A percentile compares a stretch with the other conserved stretches of the same genome.
Conservation (phyloP, 1,139 yeast genomes). For the Pichia sp. region DNA sequence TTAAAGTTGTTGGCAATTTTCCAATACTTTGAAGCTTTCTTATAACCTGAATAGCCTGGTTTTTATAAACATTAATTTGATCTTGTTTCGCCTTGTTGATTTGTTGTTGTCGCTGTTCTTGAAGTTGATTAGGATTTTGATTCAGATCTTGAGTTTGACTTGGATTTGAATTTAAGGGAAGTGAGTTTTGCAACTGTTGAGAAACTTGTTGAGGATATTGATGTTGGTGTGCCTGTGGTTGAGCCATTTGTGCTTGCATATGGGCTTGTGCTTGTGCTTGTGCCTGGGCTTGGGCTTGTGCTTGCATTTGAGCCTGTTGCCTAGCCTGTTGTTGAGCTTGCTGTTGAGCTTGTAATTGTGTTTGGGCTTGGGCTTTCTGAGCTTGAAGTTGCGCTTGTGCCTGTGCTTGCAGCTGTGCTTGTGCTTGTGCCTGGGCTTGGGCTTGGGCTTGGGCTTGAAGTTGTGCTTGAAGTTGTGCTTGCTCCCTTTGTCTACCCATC, state of each 20-base stretch:
- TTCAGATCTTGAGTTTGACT: not conserved
- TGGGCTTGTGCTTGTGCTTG: not conserved
- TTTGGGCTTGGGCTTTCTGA: constrained; percentile 14
- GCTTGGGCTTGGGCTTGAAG: constrained; percentile 13
- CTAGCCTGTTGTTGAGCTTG: not conserved
- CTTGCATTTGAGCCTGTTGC: not conserved
- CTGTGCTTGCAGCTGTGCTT: constrained; percentile 8
- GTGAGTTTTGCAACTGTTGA: not conserved
- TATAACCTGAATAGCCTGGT: constrained; percentile 32
- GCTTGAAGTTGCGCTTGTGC: constrained; percentile 11
- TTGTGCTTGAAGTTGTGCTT: constrained; percentile 12
- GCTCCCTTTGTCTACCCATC: constrained; percentile 25
- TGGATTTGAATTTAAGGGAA: not conserved
- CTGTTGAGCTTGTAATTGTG: constrained; percentile 7
- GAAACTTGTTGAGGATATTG: too few relatives aligned
- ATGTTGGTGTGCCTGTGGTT: too few relatives aligned
- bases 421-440: constrained; percentile 11
- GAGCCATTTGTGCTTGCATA: not conserved
- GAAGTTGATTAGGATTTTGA: constrained; percentile 12
- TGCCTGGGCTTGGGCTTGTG: not conserved
- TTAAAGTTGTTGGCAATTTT: constrained; percentile 29
- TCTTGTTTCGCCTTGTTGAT: constrained; percentile 14
- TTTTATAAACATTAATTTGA: constrained; percentile 31
- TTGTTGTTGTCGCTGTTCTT: constrained; percentile 11
- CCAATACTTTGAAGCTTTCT: constrained; percentile 33